These are phyloP conservation scores for Juncus inflexus DNA, from an alignment of 176 grass and related monocot genomes.

Conservation along the genomic window DNA sequence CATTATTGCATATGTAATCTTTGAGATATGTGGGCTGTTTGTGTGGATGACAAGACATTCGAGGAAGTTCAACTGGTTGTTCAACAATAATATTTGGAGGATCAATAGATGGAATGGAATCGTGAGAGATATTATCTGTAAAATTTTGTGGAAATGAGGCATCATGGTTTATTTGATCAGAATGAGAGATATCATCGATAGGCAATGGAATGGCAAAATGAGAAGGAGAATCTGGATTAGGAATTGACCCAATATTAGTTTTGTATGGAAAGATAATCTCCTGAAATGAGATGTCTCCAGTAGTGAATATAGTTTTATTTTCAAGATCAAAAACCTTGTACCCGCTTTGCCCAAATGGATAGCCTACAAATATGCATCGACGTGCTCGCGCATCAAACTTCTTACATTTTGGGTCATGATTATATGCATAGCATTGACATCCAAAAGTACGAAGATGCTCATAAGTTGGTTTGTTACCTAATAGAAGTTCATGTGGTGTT, in stretches of 20 bases:
- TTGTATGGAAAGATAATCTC: too few relatives aligned
- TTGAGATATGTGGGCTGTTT: neutral
- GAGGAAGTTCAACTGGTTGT: neutral
- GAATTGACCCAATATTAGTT: neutral
- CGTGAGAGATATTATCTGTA: neutral
- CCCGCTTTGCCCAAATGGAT: neutral
- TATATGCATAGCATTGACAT: neutral
- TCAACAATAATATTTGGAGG: neutral
- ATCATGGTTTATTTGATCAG: neutral
- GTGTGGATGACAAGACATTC: neutral
- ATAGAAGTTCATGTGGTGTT: conserved; percentile 11
- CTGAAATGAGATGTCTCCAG: neutral
- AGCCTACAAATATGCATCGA: neutral
- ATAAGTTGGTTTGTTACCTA: neutral
- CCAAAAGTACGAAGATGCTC: neutral
- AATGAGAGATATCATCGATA: neutral
- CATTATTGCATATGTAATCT: neutral
- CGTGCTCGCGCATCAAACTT: neutral
- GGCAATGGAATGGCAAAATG: neutral
- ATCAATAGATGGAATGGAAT: neutral
- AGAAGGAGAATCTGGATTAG: neutral
- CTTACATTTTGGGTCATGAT: neutral
- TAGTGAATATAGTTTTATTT: neutral
- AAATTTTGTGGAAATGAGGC: neutral
- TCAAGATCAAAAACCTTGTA: neutral